Percentiles rank a stretch among this genome's conserved stretches.
phyloP scores from a whole-genome alignment of 2,329 filamentous ascomycete genomes.

The Fusarium sambucinum region DNA sequence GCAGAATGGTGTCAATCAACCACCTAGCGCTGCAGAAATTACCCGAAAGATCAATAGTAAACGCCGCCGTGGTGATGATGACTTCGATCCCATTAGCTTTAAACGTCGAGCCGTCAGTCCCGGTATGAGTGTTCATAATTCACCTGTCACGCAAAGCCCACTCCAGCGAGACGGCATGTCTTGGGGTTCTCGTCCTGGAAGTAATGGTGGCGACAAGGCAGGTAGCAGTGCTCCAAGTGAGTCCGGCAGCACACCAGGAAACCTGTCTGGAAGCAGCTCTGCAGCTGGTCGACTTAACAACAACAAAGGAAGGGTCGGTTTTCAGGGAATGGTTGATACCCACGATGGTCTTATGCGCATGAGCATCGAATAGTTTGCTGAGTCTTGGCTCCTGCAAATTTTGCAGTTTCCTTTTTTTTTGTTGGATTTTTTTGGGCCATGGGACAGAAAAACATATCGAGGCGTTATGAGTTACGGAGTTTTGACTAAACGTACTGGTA shows the following conservation, averaged over 20 bases:
- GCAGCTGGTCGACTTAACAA: conserved; percentile 62
- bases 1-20: conserved; percentile 54
- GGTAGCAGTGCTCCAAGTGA: conserved; percentile 66
- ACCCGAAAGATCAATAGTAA: conserved; percentile 83
- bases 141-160: conserved; percentile 87
- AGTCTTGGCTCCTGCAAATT: background rate
- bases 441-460: conserved; percentile 32
- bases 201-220: conserved; percentile 67
- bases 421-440: background rate
- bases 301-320: conserved; percentile 75
- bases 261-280: conserved; percentile 46
- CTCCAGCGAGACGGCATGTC: conserved; percentile 76
- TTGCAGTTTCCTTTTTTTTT: no score
- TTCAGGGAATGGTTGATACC: conserved; percentile 96
- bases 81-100: conserved; percentile 88
- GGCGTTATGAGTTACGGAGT: conserved; percentile 40
- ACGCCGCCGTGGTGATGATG: conserved; percentile 89
- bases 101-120: conserved; percentile 93
- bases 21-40: conserved; percentile 78
- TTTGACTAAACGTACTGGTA: conserved; percentile 17
- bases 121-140: conserved; percentile 90
- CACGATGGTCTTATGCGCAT: conserved; percentile 96
- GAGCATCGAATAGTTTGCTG: conserved; percentile 81
- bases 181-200: conserved; percentile 79
- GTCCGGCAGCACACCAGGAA: conserved; percentile 56